A percentile compares a stretch with the other conserved stretches of the same genome.
These are phyloP conservation scores for Isatis tinctoria DNA, from an alignment of 345 rosid genomes.

Conservation along the genomic window DNA sequence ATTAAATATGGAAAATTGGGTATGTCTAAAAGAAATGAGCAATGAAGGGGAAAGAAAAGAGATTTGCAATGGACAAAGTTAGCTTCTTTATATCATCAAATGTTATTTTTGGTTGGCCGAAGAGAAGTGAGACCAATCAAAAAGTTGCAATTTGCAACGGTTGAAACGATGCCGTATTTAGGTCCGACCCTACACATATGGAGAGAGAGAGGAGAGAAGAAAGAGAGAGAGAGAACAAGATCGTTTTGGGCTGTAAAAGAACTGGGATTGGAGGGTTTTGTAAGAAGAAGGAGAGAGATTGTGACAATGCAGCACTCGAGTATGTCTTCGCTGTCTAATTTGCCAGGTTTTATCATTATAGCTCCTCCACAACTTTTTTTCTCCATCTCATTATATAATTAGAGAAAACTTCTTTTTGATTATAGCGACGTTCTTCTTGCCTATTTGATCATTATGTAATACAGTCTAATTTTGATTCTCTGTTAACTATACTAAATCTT, in stretches of 20 bases:
- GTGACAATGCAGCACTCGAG: constrained; percentile 52
- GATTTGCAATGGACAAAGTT: constrained; percentile 20
- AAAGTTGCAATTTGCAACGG: constrained; percentile 26
- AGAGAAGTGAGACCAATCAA: constrained; percentile 30
- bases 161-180: constrained; percentile 24
- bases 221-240: constrained; percentile 15
- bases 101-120: constrained; percentile 29
- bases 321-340: constrained; percentile 50
- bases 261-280: constrained; percentile 32
- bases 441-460: background rate
- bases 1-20: constrained; percentile 6
- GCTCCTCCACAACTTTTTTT: constrained; percentile 43
- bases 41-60: background rate
- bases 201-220: constrained; percentile 15
- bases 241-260: background rate
- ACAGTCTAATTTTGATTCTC: background rate
- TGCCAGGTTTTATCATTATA: constrained; percentile 47
- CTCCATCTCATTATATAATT: background rate
- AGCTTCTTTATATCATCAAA: constrained; percentile 31
- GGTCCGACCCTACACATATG: constrained; percentile 16
- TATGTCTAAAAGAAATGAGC: background rate
- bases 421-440: constrained; percentile 19
- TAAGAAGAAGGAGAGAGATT: constrained; percentile 36
- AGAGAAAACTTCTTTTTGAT: constrained; percentile 6
- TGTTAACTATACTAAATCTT: background rate